Evolutionary conservation across 352 stramenopile species (phyloP).

Genomic region (Phytophthora fragariaefolia): DNA sequence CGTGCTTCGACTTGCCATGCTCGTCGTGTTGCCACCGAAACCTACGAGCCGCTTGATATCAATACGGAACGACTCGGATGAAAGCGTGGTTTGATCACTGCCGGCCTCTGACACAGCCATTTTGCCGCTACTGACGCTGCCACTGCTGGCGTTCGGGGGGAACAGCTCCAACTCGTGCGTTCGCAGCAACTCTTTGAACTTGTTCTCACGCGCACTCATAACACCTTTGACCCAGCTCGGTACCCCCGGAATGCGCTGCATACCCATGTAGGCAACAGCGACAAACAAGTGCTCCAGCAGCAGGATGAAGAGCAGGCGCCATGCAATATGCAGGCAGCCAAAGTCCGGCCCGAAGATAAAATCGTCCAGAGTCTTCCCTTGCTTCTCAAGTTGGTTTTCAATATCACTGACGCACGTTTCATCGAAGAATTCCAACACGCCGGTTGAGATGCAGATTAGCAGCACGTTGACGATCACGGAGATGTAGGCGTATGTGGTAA

Average conservation of each 20-base stretch:
- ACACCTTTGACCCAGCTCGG: slow-evolving; percentile 60
- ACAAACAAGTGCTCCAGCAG: slow-evolving; percentile 65
- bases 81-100: neutral
- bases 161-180: slow-evolving; percentile 60
- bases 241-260: slow-evolving; percentile 58
- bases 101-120: neutral
- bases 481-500: slow-evolving; percentile 67
- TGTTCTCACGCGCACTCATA: slow-evolving; percentile 63
- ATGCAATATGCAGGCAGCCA: slow-evolving; percentile 63
- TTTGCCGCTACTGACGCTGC: slow-evolving; percentile 4
- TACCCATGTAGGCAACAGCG: slow-evolving; percentile 57
- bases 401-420: slow-evolving; percentile 64
- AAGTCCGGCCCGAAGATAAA: slow-evolving; percentile 75
- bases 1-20: slow-evolving; percentile 32
- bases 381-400: slow-evolving; percentile 57
- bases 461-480: slow-evolving; percentile 76
- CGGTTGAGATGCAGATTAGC: slow-evolving; percentile 77
- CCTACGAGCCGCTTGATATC: slow-evolving; percentile 43
- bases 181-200: slow-evolving; percentile 69
- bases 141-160: slow-evolving; percentile 19
- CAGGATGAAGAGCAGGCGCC: slow-evolving; percentile 65
- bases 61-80: slow-evolving; percentile 46
- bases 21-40: slow-evolving; percentile 37
- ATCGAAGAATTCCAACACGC: slow-evolving; percentile 74
- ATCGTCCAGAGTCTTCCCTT: slow-evolving; percentile 69